Conservation (phyloP, 768 basidiomycete species). For the Tylopilus balloui region DNA sequence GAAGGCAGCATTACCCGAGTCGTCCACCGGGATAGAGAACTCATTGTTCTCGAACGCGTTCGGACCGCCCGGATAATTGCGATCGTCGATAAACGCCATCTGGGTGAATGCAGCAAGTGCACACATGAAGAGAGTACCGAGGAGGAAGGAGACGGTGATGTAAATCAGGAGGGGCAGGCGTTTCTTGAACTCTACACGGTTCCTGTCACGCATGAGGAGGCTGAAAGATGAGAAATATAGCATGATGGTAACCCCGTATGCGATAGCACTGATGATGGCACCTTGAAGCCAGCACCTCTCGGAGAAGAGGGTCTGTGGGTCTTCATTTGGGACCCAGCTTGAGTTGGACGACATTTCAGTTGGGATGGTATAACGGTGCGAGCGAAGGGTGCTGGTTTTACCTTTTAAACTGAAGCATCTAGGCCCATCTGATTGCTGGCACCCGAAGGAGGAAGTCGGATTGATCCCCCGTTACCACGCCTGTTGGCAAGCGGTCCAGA, state of each 20-base stretch:
- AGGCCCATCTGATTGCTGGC: neutral
- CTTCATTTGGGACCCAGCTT: conserved; percentile 15
- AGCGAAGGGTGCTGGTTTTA: neutral
- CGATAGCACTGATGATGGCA: conserved; percentile 1
- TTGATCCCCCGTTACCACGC: neutral
- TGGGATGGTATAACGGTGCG: neutral
- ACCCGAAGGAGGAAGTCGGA: neutral
- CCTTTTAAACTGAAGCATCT: neutral
- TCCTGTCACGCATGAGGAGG: conserved; percentile 1
- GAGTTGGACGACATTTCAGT: conserved; percentile 12
- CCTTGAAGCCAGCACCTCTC: conserved; percentile 20
- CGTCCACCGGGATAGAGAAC: conserved; percentile 19
- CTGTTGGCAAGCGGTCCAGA: neutral
- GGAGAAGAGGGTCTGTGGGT: conserved; percentile 10
- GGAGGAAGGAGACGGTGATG: conserved; percentile 1
- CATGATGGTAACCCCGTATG: conserved; percentile 6
- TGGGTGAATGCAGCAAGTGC: conserved; percentile 19
- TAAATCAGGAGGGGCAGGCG: conserved; percentile 2
- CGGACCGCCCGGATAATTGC: conserved; percentile 31
- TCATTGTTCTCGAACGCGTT: conserved; percentile 16
- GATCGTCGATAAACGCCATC: conserved; percentile 28
- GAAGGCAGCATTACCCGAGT: conserved; percentile 5
- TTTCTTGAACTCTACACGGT: neutral
- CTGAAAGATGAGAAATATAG: conserved; percentile 5
- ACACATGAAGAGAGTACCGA: conserved; percentile 16